A percentile compares a stretch with the other conserved stretches of the same genome.
These are phyloP conservation scores for Apophysomyces trapeziformis DNA, from an alignment of 371 early-diverging fungal genomes.

Conservation along the genomic window DNA sequence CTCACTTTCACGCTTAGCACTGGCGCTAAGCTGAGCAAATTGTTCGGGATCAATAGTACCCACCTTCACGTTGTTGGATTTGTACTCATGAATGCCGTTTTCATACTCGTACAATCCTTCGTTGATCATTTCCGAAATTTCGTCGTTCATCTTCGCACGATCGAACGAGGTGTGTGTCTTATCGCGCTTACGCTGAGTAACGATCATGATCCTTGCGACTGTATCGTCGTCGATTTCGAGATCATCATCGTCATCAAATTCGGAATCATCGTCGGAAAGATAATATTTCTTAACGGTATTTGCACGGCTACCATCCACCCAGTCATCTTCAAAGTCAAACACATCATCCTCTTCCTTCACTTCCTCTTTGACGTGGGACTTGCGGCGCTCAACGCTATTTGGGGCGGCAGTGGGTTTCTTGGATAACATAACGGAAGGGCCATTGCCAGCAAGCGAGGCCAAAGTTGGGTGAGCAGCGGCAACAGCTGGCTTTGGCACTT, in stretches of 20 bases:
- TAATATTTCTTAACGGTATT: constrained; percentile 70
- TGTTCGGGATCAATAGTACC: constrained; percentile 70
- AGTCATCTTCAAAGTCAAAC: constrained; percentile 78
- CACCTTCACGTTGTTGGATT: constrained; percentile 60
- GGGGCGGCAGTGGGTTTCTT: constrained; percentile 16
- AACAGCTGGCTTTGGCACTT: constrained; percentile 25
- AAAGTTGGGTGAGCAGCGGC: constrained; percentile 38
- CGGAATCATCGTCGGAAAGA: constrained; percentile 65
- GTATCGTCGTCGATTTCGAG: constrained; percentile 86
- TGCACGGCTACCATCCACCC: constrained; percentile 56
- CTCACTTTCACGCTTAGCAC: constrained; percentile 24
- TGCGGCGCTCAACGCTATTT: constrained; percentile 33
- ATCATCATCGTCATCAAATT: constrained; percentile 67
- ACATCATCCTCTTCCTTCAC: constrained; percentile 68
- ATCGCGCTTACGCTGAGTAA: constrained; percentile 85
- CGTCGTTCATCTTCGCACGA: constrained; percentile 84
- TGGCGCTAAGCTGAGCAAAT: constrained; percentile 56
- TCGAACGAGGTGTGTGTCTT: constrained; percentile 75
- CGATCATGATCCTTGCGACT: constrained; percentile 87
- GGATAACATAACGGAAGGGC: constrained; percentile 5
- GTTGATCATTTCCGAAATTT: constrained; percentile 91
- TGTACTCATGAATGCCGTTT: constrained; percentile 58
- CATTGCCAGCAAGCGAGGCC: constrained; percentile 44
- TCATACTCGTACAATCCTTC: constrained; percentile 94
- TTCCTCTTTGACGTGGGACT: constrained; percentile 19